phyloP scores from a whole-genome alignment of 1,139 yeast genomes.

The Pneumocystis wakefieldiae region DNA sequence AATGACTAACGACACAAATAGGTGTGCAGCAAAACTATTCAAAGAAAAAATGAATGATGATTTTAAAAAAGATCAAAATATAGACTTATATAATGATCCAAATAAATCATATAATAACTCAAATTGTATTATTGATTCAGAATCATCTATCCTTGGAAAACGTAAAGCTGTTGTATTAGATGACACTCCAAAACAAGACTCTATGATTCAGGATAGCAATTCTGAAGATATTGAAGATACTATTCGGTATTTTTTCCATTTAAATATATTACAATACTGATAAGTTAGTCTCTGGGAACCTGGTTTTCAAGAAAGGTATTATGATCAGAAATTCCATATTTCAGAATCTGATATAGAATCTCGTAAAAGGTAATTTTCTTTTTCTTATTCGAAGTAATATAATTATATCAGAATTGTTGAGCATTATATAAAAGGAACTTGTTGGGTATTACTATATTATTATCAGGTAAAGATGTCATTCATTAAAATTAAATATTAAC shows the following conservation, averaged over 20 bases:
- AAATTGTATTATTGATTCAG: constrained; percentile 11
- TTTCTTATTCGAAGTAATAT: background rate
- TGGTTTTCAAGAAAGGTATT: constrained; percentile 75
- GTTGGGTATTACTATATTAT: constrained; percentile 88
- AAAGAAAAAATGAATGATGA: constrained; percentile 13
- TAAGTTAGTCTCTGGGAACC: constrained; percentile 66
- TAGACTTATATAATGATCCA: constrained; percentile 3
- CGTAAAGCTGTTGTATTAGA: background rate
- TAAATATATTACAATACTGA: constrained; percentile 27
- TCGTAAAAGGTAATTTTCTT: constrained; percentile 28
- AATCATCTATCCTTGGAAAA: background rate
- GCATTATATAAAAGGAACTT: constrained; percentile 79
- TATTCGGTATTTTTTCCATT: constrained; percentile 17
- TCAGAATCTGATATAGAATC: constrained; percentile 44
- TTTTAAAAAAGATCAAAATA: constrained; percentile 15
- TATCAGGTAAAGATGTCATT: constrained; percentile 36
- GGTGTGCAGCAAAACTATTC: constrained; percentile 6
- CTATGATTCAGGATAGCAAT: background rate
- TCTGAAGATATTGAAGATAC: constrained; percentile 14
- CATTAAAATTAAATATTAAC: background rate
- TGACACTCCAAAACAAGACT: background rate
- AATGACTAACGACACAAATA: constrained; percentile 6
- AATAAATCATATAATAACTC: constrained; percentile 2
- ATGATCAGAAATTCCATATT: constrained; percentile 56
- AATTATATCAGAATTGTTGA: constrained; percentile 33